phyloP scores from a whole-genome alignment of 2,329 filamentous ascomycete genomes.

The Hypoxylon sp. region DNA sequence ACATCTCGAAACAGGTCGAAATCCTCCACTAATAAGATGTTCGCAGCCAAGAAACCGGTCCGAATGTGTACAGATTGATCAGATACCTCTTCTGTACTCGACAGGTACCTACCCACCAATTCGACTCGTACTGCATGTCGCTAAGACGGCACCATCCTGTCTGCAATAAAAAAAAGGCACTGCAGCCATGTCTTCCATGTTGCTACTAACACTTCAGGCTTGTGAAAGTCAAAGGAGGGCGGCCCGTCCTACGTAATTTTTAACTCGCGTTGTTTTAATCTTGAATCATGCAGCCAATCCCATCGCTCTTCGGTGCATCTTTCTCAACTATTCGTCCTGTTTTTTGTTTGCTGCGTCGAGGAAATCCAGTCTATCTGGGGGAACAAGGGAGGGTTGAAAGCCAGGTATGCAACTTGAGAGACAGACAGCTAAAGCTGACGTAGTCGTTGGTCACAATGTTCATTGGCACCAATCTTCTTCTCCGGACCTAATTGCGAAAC shows the following conservation, averaged over 20 bases:
- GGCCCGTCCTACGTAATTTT: slow-evolving; percentile 41
- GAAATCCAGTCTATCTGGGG: slow-evolving; percentile 12
- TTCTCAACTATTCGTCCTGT: neutral
- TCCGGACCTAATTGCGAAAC: slow-evolving; percentile 15
- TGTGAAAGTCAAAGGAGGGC: slow-evolving; percentile 33
- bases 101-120: slow-evolving; percentile 18
- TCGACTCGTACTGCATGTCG: slow-evolving; percentile 11
- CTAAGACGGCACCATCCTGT: slow-evolving; percentile 34
- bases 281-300: slow-evolving; percentile 23
- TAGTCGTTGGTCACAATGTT: slow-evolving; percentile 15
- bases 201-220: slow-evolving; percentile 23
- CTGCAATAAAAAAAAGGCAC: slow-evolving; percentile 22
- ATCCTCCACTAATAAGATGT: slow-evolving; percentile 25
- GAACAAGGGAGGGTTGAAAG: no score
- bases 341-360: slow-evolving; percentile 12
- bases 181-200: slow-evolving; percentile 8
- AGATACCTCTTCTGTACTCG: slow-evolving; percentile 18
- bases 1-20: slow-evolving; percentile 31
- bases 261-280: slow-evolving; percentile 16
- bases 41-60: slow-evolving; percentile 42
- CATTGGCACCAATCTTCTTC: neutral
- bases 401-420: no score
- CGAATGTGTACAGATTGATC: slow-evolving; percentile 29
- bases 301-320: neutral
- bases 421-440: slow-evolving; percentile 21